phyloP scores from a whole-genome alignment of 2,329 filamentous ascomycete species.

The Cryphonectria parasitica region DNA sequence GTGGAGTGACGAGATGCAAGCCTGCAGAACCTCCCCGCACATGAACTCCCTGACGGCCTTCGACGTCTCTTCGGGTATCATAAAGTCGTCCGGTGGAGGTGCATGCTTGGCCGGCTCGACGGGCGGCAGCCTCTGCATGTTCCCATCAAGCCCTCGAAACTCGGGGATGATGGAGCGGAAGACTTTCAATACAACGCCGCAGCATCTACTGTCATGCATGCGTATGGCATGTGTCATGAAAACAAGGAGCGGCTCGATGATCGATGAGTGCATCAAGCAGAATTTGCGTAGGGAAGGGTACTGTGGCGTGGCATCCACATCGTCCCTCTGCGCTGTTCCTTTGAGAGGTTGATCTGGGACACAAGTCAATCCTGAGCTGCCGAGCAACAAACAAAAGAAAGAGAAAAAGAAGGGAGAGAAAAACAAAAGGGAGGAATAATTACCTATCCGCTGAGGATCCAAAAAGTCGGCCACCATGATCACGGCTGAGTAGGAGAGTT shows the following conservation, averaged over 20 bases:
- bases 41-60: constrained; percentile 85
- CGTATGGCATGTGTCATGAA: constrained; percentile 91
- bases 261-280: constrained; percentile 74
- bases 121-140: constrained; percentile 31
- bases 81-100: constrained; percentile 42
- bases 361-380: constrained; percentile 22
- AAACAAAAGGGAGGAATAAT: constrained; percentile 34
- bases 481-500: constrained; percentile 89
- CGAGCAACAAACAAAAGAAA: too few species aligned
- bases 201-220: constrained; percentile 88
- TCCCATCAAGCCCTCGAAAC: constrained; percentile 50
- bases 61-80: constrained; percentile 58
- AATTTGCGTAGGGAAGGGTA: constrained; percentile 75
- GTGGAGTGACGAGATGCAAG: constrained; percentile 86
- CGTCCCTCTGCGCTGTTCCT: constrained; percentile 9
- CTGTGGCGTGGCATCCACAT: constrained; percentile 23
- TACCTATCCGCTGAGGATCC: constrained; percentile 72
- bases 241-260: constrained; percentile 86
- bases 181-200: constrained; percentile 82
- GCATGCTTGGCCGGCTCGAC: constrained; percentile 31
- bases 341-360: constrained; percentile 19
- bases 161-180: constrained; percentile 83
- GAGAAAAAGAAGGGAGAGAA: neutral
- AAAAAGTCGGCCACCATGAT: constrained; percentile 89
- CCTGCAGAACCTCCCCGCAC: constrained; percentile 83